These are phyloP conservation scores for Helicocarpus griseus DNA, from an alignment of 2,329 filamentous ascomycete genomes.

Conservation along the genomic window DNA sequence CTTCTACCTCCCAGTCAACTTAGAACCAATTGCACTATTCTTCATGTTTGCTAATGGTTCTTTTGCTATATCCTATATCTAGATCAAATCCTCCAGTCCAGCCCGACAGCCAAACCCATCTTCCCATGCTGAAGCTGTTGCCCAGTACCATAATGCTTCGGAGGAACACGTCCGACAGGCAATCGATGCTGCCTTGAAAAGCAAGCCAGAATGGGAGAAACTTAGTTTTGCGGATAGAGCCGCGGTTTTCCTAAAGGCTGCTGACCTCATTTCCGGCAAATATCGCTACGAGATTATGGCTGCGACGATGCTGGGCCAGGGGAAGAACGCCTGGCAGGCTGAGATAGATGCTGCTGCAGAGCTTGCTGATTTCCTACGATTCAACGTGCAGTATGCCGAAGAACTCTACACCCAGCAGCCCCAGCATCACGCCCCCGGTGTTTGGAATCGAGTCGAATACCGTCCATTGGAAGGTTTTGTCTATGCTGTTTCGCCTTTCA, in stretches of 20 bases:
- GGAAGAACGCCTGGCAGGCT: constrained; percentile 98
- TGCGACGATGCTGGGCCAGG: constrained; percentile 87
- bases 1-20: not conserved
- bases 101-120: constrained; percentile 65
- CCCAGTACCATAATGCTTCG: constrained; percentile 75
- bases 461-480: constrained; percentile 94
- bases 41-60: not conserved
- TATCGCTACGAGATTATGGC: constrained; percentile 96
- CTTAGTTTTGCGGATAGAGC: constrained; percentile 85
- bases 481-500: constrained; percentile 88
- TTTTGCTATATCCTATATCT: not conserved
- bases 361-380: constrained; percentile 76
- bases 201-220: constrained; percentile 74
- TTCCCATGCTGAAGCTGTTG: constrained; percentile 65
- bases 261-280: constrained; percentile 79
- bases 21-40: not conserved
- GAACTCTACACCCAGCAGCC: constrained; percentile 84
- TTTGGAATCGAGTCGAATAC: constrained; percentile 89
- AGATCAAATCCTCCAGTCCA: constrained; percentile 1
- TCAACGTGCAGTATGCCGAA: constrained; percentile 83
- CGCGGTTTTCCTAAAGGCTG: constrained; percentile 89
- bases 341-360: constrained; percentile 94
- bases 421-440: constrained; percentile 65
- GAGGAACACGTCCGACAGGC: constrained; percentile 64
- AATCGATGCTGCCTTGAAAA: constrained; percentile 72